These are phyloP conservation scores for Fusarium sororula DNA, from an alignment of 2,329 filamentous ascomycete genomes.

Conservation along the genomic window DNA sequence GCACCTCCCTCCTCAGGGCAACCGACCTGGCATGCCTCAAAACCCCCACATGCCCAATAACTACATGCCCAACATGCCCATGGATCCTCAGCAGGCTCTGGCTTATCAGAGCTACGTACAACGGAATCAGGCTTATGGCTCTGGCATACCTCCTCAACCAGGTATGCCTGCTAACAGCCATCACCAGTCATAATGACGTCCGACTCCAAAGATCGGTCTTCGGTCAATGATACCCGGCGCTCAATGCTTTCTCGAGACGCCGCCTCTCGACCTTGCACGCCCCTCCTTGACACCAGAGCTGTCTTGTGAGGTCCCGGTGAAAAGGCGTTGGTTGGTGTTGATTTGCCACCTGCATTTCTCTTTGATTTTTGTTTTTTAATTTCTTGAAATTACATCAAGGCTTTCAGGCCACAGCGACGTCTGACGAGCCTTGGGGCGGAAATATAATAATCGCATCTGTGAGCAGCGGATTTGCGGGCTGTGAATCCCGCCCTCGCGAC, in stretches of 20 bases:
- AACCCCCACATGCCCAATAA: conserved; percentile 69
- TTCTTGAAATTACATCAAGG: conserved; percentile 23
- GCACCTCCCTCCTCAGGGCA: conserved; percentile 72
- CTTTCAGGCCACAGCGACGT: conserved; percentile 27
- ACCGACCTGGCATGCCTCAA: conserved; percentile 72
- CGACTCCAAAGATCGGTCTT: conserved; percentile 32
- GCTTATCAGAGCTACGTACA: conserved; percentile 87
- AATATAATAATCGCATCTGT: conserved; percentile 35
- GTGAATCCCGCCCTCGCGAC: background rate
- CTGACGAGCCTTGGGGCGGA: conserved; percentile 2
- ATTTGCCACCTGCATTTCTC: conserved; percentile 46
- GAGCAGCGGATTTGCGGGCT: background rate
- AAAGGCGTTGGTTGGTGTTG: conserved; percentile 51
- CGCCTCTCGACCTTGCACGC: conserved; percentile 41
- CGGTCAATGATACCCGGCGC: conserved; percentile 66
- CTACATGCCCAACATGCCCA: conserved; percentile 72
- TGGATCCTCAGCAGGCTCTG: conserved; percentile 80
- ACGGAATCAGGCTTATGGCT: conserved; percentile 73
- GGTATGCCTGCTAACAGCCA: conserved; percentile 85
- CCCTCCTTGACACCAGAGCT: conserved; percentile 44
- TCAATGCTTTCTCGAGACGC: conserved; percentile 61
- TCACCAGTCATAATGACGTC: conserved; percentile 72
- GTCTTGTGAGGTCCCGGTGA: conserved; percentile 53
- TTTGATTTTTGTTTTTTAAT: conserved; percentile 33
- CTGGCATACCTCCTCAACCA: conserved; percentile 79